A percentile compares a stretch with the other conserved stretches of the same genome.
Evolutionary conservation across 2,329 filamentous ascomycete species (phyloP).

Genomic region (Penicillium sclerotigenum): DNA sequence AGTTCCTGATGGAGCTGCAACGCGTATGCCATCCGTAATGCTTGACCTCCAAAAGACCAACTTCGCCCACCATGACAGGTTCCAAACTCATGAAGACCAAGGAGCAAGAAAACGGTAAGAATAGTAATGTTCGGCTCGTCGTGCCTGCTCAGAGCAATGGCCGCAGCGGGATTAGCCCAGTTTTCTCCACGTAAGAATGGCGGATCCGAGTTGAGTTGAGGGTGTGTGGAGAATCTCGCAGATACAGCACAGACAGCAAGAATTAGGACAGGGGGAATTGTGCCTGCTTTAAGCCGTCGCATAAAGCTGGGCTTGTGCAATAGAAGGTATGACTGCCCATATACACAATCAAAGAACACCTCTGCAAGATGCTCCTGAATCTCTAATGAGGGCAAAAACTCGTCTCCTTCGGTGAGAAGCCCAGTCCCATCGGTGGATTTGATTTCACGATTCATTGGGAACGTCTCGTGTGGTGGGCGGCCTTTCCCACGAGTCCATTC

Average conservation of each 20-base stretch:
- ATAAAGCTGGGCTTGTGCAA: slow-evolving; percentile 98
- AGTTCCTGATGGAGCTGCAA: slow-evolving; percentile 89
- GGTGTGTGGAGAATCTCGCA: slow-evolving; percentile 90
- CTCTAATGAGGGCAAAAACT: slow-evolving; percentile 77
- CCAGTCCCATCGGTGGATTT: slow-evolving; percentile 71
- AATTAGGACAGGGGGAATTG: slow-evolving; percentile 82
- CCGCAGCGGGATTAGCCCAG: slow-evolving; percentile 83
- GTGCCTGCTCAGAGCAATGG: slow-evolving; percentile 81
- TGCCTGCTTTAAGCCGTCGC: slow-evolving; percentile 70
- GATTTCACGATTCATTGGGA: slow-evolving; percentile 54
- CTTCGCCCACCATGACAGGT: slow-evolving; percentile 94
- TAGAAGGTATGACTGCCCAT: slow-evolving; percentile 90
- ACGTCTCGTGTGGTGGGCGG: slow-evolving; percentile 48
- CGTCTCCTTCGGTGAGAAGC: slow-evolving; percentile 75
- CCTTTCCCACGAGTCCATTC: slow-evolving; percentile 68
- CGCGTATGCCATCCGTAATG: slow-evolving; percentile 94
- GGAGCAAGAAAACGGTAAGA: slow-evolving; percentile 79
- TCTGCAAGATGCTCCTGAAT: slow-evolving; percentile 91
- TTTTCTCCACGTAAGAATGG: slow-evolving; percentile 85
- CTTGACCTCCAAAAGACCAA: slow-evolving; percentile 93
- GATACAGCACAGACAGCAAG: slow-evolving; percentile 93
- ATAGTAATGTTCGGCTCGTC: slow-evolving; percentile 97
- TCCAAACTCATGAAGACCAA: slow-evolving; percentile 92
- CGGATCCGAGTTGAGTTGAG: slow-evolving; percentile 69
- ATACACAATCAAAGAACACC: slow-evolving; percentile 92